These are phyloP conservation scores for Cytospora mali DNA, from an alignment of 2,329 filamentous ascomycete species.

Conservation along the genomic window DNA sequence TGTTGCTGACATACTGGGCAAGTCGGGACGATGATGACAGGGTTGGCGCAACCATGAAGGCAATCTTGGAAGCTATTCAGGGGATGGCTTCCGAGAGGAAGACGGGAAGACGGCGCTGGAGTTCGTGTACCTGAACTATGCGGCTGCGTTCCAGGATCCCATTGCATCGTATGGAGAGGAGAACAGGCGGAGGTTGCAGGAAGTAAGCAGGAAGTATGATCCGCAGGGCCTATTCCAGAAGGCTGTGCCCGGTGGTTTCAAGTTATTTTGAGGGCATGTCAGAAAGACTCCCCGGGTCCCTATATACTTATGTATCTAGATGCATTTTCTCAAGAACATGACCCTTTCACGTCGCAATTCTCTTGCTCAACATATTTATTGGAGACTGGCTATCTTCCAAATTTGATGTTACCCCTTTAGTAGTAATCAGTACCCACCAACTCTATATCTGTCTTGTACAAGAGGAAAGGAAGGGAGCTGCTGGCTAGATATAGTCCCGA, in stretches of 20 bases:
- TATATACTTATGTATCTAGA: no score
- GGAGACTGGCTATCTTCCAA: no score
- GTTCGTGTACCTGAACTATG: conserved; percentile 13
- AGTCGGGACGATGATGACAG: neutral
- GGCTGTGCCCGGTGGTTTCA: conserved; percentile 24
- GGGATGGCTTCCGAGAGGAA: neutral
- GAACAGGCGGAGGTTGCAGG: conserved; percentile 9
- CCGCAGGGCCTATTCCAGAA: conserved; percentile 27
- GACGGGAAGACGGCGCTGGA: neutral
- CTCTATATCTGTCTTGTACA: no score
- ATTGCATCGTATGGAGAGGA: conserved; percentile 3
- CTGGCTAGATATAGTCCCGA: no score
- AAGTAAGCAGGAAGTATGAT: conserved; percentile 1
- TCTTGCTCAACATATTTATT: no score
- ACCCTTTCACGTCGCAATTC: no score
- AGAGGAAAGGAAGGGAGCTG: no score
- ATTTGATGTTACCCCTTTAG: no score
- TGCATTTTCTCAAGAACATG: no score
- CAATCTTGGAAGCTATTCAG: neutral
- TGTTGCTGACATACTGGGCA: neutral
- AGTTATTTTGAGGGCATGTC: conserved; percentile 4
- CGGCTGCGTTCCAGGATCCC: neutral
- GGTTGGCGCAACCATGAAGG: neutral
- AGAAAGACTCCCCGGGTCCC: no score
- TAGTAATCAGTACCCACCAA: no score